Evolutionary conservation across 1,139 yeast species (phyloP).

Genomic region (Hansenula lynferdii): DNA sequence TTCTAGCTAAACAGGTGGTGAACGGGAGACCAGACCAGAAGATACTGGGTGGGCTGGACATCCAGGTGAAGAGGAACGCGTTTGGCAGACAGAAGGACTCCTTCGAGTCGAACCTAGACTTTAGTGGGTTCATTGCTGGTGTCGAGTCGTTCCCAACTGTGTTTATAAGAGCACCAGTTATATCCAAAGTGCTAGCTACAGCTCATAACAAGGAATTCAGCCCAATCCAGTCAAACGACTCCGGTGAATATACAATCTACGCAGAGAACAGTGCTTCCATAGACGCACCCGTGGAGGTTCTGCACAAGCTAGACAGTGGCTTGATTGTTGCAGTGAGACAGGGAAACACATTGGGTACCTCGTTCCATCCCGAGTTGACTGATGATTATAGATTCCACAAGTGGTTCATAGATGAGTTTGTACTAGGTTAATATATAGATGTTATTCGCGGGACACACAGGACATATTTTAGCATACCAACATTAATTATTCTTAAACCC

Average conservation of each 20-base stretch:
- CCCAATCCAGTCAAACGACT: neutral
- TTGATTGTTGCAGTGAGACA: slow-evolving; percentile 71
- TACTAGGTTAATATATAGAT: too few relatives aligned
- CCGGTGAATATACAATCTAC: slow-evolving; percentile 15
- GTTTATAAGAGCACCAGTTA: slow-evolving; percentile 78
- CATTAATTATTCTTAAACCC: too few relatives aligned
- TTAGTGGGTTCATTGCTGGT: slow-evolving; percentile 38
- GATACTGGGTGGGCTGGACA: slow-evolving; percentile 61
- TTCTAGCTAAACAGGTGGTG: slow-evolving; percentile 51
- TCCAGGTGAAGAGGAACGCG: slow-evolving; percentile 65
- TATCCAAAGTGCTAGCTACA: slow-evolving; percentile 33
- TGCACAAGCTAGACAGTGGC: slow-evolving; percentile 34
- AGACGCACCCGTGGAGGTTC: slow-evolving; percentile 36
- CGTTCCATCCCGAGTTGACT: slow-evolving; percentile 78
- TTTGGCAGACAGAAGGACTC: slow-evolving; percentile 78
- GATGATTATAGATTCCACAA: slow-evolving; percentile 58
- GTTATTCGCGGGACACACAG: too few relatives aligned
- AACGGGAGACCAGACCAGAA: slow-evolving; percentile 57
- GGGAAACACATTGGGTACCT: slow-evolving; percentile 64
- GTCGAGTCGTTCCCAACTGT: slow-evolving; percentile 48
- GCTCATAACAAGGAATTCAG: neutral
- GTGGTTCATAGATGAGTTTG: slow-evolving; percentile 65
- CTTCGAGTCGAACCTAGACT: slow-evolving; percentile 47
- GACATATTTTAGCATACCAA: too few relatives aligned
- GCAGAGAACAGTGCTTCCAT: slow-evolving; percentile 27